These are phyloP conservation scores for Claviceps quebecensis DNA, from an alignment of 2,329 filamentous ascomycete genomes.

Conservation along the genomic window DNA sequence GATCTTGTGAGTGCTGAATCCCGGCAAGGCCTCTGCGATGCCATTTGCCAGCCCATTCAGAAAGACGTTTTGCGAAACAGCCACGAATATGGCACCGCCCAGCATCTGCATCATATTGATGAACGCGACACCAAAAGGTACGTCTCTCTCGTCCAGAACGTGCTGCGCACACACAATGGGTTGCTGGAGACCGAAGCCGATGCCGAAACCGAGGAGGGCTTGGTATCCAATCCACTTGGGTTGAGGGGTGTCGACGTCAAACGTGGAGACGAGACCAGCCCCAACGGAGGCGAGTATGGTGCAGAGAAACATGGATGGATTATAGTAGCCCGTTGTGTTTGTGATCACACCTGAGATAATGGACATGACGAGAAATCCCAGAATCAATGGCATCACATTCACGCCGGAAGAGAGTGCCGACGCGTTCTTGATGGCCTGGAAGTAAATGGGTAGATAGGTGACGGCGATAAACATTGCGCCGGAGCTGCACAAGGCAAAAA, in stretches of 20 bases:
- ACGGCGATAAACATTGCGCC: conserved; percentile 18
- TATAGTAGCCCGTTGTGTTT: conserved; percentile 26
- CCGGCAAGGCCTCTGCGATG: background rate
- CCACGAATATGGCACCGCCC: background rate
- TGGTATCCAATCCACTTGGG: conserved; percentile 32
- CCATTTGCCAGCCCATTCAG: background rate
- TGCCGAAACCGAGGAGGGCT: conserved; percentile 23
- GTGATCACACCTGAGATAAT: background rate
- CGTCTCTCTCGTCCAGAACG: background rate
- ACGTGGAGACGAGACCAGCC: conserved; percentile 28
- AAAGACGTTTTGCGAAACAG: background rate
- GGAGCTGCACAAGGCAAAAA: conserved; percentile 25
- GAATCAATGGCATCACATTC: conserved; percentile 24
- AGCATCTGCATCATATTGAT: background rate
- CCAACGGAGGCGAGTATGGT: conserved; percentile 22
- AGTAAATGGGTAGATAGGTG: conserved; percentile 31
- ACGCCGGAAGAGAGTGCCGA: conserved; percentile 27
- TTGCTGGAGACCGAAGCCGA: conserved; percentile 25
- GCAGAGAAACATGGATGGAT: conserved; percentile 26
- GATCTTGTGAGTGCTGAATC: background rate
- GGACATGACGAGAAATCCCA: conserved; percentile 18
- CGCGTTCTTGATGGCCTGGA: conserved; percentile 29
- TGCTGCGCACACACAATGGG: conserved; percentile 11
- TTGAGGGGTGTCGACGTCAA: conserved; percentile 19
- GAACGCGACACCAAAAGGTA: background rate